These are phyloP conservation scores for Annulohypoxylon stygium DNA, from an alignment of 495 filamentous ascomycete species.

Conservation along the genomic window DNA sequence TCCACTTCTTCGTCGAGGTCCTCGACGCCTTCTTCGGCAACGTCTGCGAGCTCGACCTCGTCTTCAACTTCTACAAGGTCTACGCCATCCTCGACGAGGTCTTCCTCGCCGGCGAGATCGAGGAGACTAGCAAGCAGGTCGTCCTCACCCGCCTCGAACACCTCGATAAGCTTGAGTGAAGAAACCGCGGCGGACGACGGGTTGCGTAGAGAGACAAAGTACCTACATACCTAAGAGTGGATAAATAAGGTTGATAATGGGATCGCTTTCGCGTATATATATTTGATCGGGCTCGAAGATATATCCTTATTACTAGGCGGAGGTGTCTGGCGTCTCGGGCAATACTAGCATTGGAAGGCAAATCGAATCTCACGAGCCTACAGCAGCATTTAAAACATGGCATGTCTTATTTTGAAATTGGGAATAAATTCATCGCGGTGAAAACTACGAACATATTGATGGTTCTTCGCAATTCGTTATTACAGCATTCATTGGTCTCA, in stretches of 20 bases:
- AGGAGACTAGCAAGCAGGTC: constrained; percentile 98
- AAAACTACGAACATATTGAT: not conserved
- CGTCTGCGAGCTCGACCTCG: constrained; percentile 97
- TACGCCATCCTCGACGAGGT: constrained; percentile 99
- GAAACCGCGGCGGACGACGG: not conserved
- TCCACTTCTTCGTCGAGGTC: constrained; percentile 99
- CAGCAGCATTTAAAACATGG: not conserved
- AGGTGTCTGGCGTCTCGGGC: constrained; percentile 37
- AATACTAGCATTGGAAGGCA: constrained; percentile 19
- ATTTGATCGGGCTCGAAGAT: not conserved
- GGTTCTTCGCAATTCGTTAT: not conserved
- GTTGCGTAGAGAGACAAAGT: not conserved
- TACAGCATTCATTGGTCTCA: constrained; percentile 9
- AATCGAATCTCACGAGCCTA: constrained; percentile 4
- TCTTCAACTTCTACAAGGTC: constrained; percentile 94
- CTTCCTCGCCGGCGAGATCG: constrained; percentile 94
- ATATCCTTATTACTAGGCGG: constrained; percentile 13
- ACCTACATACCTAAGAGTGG: not conserved
- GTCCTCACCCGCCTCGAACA: constrained; percentile 94
- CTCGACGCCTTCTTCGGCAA: constrained; percentile 99
- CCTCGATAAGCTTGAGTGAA: constrained; percentile 91
- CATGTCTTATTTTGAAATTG: not conserved
- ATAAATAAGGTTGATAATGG: not conserved
- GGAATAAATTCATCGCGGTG: not conserved
- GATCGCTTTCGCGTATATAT: constrained; percentile 9